Percentiles rank a stretch among this genome's conserved stretches.
phyloP scores from a whole-genome alignment of 164 flowering plant genomes.

The Platanus orientalis region DNA sequence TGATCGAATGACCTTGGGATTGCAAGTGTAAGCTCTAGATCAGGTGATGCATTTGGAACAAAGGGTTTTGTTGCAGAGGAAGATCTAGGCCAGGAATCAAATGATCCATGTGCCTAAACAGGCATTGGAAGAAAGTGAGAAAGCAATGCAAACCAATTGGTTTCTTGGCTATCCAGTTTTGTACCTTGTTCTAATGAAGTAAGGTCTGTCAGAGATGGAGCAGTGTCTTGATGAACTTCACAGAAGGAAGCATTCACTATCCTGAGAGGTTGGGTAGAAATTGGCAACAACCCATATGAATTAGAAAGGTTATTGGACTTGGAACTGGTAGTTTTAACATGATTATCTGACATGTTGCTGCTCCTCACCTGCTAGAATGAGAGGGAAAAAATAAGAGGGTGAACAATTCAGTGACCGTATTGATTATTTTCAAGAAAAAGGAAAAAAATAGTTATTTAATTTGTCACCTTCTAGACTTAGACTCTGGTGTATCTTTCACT shows the following conservation, averaged over 20 bases:
- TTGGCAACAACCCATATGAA: not conserved
- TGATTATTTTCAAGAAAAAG: no score
- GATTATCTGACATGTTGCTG: slow-evolving; percentile 2
- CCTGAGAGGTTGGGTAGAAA: slow-evolving; percentile 5
- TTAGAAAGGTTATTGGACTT: slow-evolving; percentile 9
- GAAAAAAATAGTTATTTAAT: no score
- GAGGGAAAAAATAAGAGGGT: not conserved
- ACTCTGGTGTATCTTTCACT: no score
- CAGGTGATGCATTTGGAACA: slow-evolving; percentile 11
- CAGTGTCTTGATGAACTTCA: slow-evolving; percentile 9
- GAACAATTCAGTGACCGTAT: not conserved
- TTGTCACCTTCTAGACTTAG: no score
- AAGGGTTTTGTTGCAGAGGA: not conserved
- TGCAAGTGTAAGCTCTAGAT: slow-evolving; percentile 55
- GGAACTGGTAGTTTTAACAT: not conserved
- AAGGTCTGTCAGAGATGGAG: slow-evolving; percentile 11
- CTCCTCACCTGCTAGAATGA: slow-evolving; percentile 28
- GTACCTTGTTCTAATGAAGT: slow-evolving; percentile 15
- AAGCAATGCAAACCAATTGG: slow-evolving; percentile 1
- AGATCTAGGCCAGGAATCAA: slow-evolving; percentile 10
- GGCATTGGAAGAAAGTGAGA: slow-evolving; percentile 5
- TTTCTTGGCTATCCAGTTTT: slow-evolving; percentile 10
- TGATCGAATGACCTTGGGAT: slow-evolving; percentile 33
- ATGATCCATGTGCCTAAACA: slow-evolving; percentile 8
- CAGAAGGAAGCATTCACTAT: not conserved